phyloP scores from a whole-genome alignment of 805 yeast species.

The Metschnikowia lunata region DNA sequence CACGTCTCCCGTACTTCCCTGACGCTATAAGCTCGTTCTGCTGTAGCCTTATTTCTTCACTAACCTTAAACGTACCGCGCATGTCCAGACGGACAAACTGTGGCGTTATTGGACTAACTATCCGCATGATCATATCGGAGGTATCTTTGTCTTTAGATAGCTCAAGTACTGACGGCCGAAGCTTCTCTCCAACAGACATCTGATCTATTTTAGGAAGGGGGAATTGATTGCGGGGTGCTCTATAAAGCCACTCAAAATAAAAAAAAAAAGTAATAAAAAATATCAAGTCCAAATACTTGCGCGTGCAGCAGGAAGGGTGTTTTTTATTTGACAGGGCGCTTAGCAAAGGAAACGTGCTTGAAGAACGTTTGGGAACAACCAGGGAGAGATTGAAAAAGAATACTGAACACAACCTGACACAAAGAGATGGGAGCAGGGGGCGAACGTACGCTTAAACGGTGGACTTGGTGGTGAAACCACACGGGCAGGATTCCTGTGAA shows the following conservation, averaged over 20 bases:
- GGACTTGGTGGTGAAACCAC: conserved; percentile 1
- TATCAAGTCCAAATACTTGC: no score
- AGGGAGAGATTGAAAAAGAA: no score
- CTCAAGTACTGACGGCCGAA: conserved; percentile 13
- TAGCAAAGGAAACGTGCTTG: neutral
- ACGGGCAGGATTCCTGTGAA: conserved; percentile 5
- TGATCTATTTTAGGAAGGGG: no score
- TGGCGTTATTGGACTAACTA: conserved; percentile 15
- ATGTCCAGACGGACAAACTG: conserved; percentile 13
- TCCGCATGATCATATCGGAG: conserved; percentile 14
- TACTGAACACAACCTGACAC: no score
- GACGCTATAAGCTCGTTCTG: conserved; percentile 15
- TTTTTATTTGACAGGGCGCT: neutral
- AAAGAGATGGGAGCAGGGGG: no score
- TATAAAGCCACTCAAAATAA: no score
- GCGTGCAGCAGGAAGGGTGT: neutral
- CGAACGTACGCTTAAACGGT: no score
- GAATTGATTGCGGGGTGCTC: no score
- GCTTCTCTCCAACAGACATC: conserved; percentile 12
- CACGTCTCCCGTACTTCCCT: conserved; percentile 6
- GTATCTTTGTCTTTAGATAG: conserved; percentile 9
- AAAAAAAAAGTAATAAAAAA: no score
- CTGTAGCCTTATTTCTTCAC: conserved; percentile 15
- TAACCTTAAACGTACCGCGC: conserved; percentile 15
- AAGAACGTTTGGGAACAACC: neutral